A percentile compares a stretch with the other conserved stretches of the same genome.
Evolutionary conservation across 768 basidiomycete genomes (phyloP).

Genomic region (Amylocystis lapponica): DNA sequence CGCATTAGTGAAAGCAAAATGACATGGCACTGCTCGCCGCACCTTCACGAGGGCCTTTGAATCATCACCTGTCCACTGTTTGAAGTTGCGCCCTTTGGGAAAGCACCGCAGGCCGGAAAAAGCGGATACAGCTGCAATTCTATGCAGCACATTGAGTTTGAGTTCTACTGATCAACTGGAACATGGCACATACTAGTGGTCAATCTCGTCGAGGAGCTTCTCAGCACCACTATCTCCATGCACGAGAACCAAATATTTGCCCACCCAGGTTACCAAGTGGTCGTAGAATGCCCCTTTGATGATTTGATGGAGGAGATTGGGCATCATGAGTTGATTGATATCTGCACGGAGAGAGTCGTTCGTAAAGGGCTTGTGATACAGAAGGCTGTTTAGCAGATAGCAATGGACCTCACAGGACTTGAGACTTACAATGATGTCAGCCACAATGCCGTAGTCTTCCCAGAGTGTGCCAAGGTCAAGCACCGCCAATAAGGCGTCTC

Average conservation of each 20-base stretch:
- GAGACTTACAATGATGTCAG: neutral
- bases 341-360: constrained; percentile 14
- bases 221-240: neutral
- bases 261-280: constrained; percentile 16
- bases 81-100: constrained; percentile 18
- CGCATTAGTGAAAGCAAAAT: neutral
- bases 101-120: constrained; percentile 17
- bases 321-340: constrained; percentile 9
- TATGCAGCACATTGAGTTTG: too few species aligned
- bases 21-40: neutral
- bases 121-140: constrained; percentile 13
- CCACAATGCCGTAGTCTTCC: neutral
- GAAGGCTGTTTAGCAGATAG: too few species aligned
- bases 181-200: constrained; percentile 2
- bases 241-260: constrained; percentile 13
- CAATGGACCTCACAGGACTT: too few species aligned
- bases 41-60: constrained; percentile 25
- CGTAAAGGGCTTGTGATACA: constrained; percentile 21
- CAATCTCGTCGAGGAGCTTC: constrained; percentile 11
- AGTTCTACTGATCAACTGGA: too few species aligned
- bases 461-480: neutral
- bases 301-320: constrained; percentile 15
- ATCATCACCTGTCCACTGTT: constrained; percentile 25
- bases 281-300: constrained; percentile 21
- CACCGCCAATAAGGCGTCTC: neutral